These are phyloP conservation scores for Gomphus bonarii DNA, from an alignment of 1,284 basidiomycete species.

Conservation along the genomic window DNA sequence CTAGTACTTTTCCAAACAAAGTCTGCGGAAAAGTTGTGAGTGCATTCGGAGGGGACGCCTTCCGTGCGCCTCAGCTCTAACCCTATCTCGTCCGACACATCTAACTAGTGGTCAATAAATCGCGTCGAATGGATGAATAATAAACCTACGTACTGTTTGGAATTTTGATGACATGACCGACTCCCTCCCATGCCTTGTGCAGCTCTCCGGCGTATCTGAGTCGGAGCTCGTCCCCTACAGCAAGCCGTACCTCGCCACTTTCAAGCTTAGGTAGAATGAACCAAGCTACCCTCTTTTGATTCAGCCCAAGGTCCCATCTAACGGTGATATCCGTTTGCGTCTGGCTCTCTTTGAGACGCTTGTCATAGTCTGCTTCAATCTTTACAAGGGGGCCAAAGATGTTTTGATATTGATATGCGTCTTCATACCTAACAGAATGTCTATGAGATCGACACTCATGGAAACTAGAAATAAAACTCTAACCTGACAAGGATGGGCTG, in stretches of 20 bases:
- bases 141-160: slow-evolving; percentile 75
- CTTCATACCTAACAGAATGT: slow-evolving; percentile 58
- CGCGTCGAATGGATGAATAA: background rate
- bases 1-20: slow-evolving; percentile 99
- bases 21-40: slow-evolving; percentile 91
- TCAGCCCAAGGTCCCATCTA: slow-evolving; percentile 95
- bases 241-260: slow-evolving; percentile 93
- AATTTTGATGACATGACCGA: slow-evolving; percentile 97
- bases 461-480: slow-evolving; percentile 18
- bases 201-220: slow-evolving; percentile 84
- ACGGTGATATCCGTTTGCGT: slow-evolving; percentile 95
- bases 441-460: background rate
- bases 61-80: slow-evolving; percentile 87
- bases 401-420: slow-evolving; percentile 99
- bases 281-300: slow-evolving; percentile 97
- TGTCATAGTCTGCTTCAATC: slow-evolving; percentile 99
- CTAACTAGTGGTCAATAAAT: slow-evolving; percentile 30
- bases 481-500: slow-evolving; percentile 73
- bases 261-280: slow-evolving; percentile 94
- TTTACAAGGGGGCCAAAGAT: slow-evolving; percentile 98
- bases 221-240: slow-evolving; percentile 93
- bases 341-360: slow-evolving; percentile 94
- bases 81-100: slow-evolving; percentile 96
- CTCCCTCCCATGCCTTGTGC: slow-evolving; percentile 91
- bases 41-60: slow-evolving; percentile 91